Base-by-base conservation (phyloP, 768 basidiomycete species). In the Lanmaoa rubissima region DNA sequence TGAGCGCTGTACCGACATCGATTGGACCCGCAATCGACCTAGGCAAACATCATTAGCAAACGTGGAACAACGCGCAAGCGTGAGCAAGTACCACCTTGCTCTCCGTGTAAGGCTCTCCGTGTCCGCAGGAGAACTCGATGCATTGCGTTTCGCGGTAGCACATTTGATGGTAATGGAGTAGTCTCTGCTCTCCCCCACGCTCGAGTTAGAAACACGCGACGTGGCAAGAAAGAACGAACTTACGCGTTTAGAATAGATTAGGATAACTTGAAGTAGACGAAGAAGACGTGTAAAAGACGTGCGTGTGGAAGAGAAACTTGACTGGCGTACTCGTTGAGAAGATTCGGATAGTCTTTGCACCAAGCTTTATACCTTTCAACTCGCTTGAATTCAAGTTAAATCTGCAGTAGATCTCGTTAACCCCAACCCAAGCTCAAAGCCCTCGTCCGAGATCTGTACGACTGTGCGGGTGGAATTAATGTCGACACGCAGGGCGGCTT, bases 1-100 rank as follows among this genome's bases (percentile, higher is more conserved):
- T 53, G 44, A 7, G 66, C 54, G 53, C 79, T 81, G 57, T 81
- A 81, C 48, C 79, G 75, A 59, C 80, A 81, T 43, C 57, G 63
- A 57, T 56, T 55, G 42, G 70, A 70, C 32, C 65, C 59, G 52
- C 80, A 81, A 59, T 81, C 79, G 52, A 79, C 69, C 79, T 81
- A 31, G 40, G 8, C 26, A 32, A 41, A 26, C 58, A 28, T 53
- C 57, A 21, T 49, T 40, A 54, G 45, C 39, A 53, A 55, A 61
- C 47, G 54, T 68, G 68, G 51, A 14, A 63, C 54, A n/a, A 61
- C 63, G 36, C 71, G 65, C 8, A 67, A 34, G 66, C 47, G 42
- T 67, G 60, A 38, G 66, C 61, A 32, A 13, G 61, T 59, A 38
- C 34, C 42, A 71, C 73, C 66, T 70, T 74, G 58, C 53, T 65